These are phyloP conservation scores for Pythium phragmiticola DNA, from an alignment of 352 stramenopile species.

Conservation along the genomic window DNA sequence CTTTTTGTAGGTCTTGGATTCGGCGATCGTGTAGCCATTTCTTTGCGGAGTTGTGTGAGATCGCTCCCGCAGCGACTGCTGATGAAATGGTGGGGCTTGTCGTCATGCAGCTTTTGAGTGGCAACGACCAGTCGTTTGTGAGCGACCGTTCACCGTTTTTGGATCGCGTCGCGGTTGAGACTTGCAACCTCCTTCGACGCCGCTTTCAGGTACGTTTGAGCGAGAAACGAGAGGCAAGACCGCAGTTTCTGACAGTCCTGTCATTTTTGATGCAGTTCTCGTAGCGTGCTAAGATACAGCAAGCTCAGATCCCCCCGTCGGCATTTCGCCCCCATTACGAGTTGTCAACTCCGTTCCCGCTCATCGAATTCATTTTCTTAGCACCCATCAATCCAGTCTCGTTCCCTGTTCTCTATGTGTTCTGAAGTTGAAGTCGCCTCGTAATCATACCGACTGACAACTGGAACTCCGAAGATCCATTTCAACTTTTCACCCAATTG, in stretches of 20 bases:
- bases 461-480: constrained; percentile 2
- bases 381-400: background rate
- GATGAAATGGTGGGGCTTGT: background rate
- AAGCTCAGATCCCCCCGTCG: too few species aligned
- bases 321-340: too few species aligned
- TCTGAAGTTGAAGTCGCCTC: constrained; percentile 8
- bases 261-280: background rate
- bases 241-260: background rate
- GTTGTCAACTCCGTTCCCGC: too few species aligned
- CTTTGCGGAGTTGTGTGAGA: constrained; percentile 12
- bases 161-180: constrained; percentile 6
- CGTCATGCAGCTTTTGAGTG: constrained; percentile 9
- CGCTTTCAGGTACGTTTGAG: constrained; percentile 9
- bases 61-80: background rate
- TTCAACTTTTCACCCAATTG: constrained; percentile 6
- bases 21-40: constrained; percentile 15
- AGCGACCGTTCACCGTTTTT: background rate
- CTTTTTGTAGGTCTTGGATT: constrained; percentile 16
- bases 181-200: background rate
- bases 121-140: background rate
- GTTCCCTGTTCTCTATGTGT: background rate
- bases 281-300: background rate
- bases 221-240: too few species aligned
- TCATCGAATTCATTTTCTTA: background rate
- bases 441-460: background rate